Conservation (phyloP, 176 grass and related monocot genomes). For the Otatea glauca region DNA sequence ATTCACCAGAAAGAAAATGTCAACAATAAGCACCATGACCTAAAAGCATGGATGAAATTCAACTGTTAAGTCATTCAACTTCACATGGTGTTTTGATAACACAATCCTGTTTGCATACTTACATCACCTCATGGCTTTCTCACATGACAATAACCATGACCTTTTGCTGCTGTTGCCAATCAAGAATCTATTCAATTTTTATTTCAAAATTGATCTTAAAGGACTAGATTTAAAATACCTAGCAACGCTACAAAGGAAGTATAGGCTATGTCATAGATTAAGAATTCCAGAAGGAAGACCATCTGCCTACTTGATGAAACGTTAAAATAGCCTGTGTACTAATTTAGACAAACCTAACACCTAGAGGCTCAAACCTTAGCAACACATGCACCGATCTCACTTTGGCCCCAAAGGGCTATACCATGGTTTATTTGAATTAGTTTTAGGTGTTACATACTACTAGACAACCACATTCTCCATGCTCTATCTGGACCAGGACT, state of each 20-base stretch:
- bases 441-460: not conserved
- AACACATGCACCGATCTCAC: not conserved
- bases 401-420: not conserved
- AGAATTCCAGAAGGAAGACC: not conserved
- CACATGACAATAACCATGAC: conserved; percentile 17
- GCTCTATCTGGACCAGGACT: not conserved
- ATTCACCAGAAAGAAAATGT: conserved; percentile 40
- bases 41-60: conserved; percentile 29
- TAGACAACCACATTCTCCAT: conserved; percentile 8
- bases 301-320: not conserved
- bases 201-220: not conserved
- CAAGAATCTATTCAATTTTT: conserved; percentile 27
- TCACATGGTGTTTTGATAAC: not conserved
- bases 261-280: not conserved
- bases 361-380: not conserved
- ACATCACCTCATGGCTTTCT: not conserved
- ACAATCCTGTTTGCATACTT: not conserved
- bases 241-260: not conserved
- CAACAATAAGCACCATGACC: conserved; percentile 9
- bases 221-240: not conserved
- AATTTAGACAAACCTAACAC: conserved; percentile 4
- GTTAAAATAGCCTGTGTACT: not conserved
- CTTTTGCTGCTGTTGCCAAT: not conserved
- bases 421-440: not conserved
- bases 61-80: conserved; percentile 17